phyloP scores from a whole-genome alignment of 1,139 yeast genomes.

The Zygosaccharomyces sapae region DNA sequence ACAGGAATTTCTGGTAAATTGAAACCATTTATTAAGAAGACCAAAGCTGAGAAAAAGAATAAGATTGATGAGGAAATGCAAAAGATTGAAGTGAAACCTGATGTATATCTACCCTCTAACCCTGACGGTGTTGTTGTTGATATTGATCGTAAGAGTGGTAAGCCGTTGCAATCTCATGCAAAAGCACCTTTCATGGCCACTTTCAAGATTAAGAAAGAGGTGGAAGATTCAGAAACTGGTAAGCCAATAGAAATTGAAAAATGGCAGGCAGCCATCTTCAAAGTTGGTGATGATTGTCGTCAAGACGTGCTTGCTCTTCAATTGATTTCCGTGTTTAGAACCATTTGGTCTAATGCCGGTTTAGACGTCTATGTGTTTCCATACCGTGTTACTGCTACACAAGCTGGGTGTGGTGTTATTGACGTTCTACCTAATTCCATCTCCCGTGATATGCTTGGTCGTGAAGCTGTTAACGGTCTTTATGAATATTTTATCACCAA shows the following conservation, averaged over 20 bases:
- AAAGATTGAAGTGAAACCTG: slow-evolving; percentile 67
- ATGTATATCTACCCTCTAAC: slow-evolving; percentile 90
- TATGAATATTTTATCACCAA: slow-evolving; percentile 89
- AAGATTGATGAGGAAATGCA: slow-evolving; percentile 96
- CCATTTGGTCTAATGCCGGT: slow-evolving; percentile 85
- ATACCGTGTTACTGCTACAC: slow-evolving; percentile 94
- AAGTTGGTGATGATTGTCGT: slow-evolving; percentile 98
- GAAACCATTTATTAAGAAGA: slow-evolving; percentile 86
- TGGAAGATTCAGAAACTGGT: slow-evolving; percentile 45
- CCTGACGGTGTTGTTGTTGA: slow-evolving; percentile 94
- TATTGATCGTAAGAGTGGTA: slow-evolving; percentile 87
- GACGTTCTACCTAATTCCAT: slow-evolving; percentile 96
- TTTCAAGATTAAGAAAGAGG: slow-evolving; percentile 69
- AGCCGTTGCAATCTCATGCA: slow-evolving; percentile 95
- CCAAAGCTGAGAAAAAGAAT: slow-evolving; percentile 93
- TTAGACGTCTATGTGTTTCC: slow-evolving; percentile 90
- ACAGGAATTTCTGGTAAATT: slow-evolving; percentile 91
- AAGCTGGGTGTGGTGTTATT: slow-evolving; percentile 98
- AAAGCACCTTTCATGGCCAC: slow-evolving; percentile 98
- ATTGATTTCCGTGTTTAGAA: slow-evolving; percentile 82
- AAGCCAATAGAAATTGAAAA: slow-evolving; percentile 42
- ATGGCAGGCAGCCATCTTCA: slow-evolving; percentile 96
- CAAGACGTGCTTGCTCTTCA: slow-evolving; percentile 96
- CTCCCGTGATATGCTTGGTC: slow-evolving; percentile 96
- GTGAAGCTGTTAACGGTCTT: slow-evolving; percentile 97